A percentile compares a stretch with the other conserved stretches of the same genome.
phyloP scores from a whole-genome alignment of 805 yeast genomes.

The Candida arabinofermentans region DNA sequence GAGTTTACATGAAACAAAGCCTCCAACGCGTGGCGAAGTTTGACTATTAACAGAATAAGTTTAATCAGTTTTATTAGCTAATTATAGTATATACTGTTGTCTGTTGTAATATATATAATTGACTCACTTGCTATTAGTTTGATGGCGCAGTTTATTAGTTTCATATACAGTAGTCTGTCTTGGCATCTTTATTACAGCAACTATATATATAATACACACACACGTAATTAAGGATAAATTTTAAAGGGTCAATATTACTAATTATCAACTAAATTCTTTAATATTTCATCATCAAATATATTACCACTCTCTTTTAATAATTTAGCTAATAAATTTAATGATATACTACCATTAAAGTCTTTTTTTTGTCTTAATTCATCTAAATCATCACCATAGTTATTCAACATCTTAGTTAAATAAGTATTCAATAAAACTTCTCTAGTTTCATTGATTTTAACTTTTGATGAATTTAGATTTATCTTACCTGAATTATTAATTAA shows the following conservation, averaged over 20 bases:
- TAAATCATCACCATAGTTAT: conserved; percentile 56
- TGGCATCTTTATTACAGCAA: too few species aligned
- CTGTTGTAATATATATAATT: too few species aligned
- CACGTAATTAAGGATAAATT: not conserved
- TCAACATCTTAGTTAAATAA: conserved; percentile 52
- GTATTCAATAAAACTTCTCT: conserved; percentile 42
- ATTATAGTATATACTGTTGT: too few species aligned
- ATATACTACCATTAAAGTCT: conserved; percentile 52
- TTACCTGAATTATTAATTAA: conserved; percentile 4
- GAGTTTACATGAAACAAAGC: too few species aligned
- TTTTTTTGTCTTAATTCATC: conserved; percentile 57
- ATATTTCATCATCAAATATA: conserved; percentile 53
- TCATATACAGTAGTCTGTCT: too few species aligned
- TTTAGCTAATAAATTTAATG: conserved; percentile 53
- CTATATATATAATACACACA: not conserved
- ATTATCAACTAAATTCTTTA: conserved; percentile 22
- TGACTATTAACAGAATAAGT: too few species aligned
- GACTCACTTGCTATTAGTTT: too few species aligned
- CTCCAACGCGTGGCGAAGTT: too few species aligned
- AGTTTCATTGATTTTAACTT: conserved; percentile 26
- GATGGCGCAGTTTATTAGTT: too few species aligned
- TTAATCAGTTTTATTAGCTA: too few species aligned
- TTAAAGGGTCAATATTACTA: not conserved
- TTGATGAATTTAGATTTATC: conserved; percentile 29
- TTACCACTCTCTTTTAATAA: conserved; percentile 55